Evolutionary conservation across 1,284 basidiomycete species (phyloP), one percentile per base, ranked within the genome.

Genomic region (Puccinia horiana): DNA sequence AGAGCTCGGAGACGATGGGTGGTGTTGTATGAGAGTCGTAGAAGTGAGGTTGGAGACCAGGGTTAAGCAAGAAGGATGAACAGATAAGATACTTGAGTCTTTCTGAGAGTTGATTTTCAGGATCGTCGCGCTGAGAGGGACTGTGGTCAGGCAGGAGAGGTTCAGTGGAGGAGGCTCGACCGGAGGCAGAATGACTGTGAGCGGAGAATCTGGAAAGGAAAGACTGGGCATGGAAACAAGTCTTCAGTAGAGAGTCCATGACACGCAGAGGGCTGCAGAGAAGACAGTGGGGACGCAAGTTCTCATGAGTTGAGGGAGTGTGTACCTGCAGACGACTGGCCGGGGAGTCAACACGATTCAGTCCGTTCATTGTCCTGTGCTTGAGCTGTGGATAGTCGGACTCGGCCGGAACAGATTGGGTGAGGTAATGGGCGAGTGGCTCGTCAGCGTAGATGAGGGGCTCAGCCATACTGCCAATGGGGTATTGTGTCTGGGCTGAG

Each of bases 21-120:
- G 49, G 49, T 37, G 61, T 70, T 32, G 65, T 14, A n/a, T 65
- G 42, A 6, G 49, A 35, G 40, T 80, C 77, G 44, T 81, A 81
- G 37, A 73, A 81, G 40, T 49, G 40, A 4, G 69, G 54, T 16
- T 52, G 42, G 11, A 73, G 20, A 26, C 49, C 42, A 12, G 78
- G 78, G 35, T 73, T 81, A 32, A 81, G 69, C 69, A 81, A 73
- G 69, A 81, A 81, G 47, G 78, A 81, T 4, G 78, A 73, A 61
- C 78, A 81, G 37, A 81, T 81, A 18, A 81, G 54, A 67, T 81
- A 81, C 42, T 81, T 81, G 32, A 81, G 56, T 37, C 54, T 20
- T 49, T 81, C 78, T 26, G 78, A 81, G 8, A 81, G 56, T 37
- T 67, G 61, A 54, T 54, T 54, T 2, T 54, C 14, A n/a, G 29